Base-by-base conservation (phyloP, 768 basidiomycete genomes). In the Daedaleopsis nitida region DNA sequence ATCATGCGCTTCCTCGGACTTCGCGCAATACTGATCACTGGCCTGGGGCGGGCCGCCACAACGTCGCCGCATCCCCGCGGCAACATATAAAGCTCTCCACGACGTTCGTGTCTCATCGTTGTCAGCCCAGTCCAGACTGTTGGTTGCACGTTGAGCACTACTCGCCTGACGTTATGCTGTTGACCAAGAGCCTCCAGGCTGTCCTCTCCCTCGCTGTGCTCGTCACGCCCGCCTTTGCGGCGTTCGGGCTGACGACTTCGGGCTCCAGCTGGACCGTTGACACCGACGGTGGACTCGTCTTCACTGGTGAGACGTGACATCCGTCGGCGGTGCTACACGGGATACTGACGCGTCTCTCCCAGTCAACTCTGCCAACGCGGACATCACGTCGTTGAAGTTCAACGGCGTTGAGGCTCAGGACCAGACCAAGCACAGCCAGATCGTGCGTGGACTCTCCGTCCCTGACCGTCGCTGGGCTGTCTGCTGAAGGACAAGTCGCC, bases 361-460 rank as follows among this genome's bases (percentile, higher is more conserved):
- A 80, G 80, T 81, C 59, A 75, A 78, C 64, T 76, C 68, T 7
- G 65, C 73, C 32, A 78, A 78, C 66, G 79, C 80, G 13, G 79
- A 83, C 66, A 78, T 82, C 34, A 81, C 76, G 4, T 81, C 80
- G 1, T 58, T 83, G 24, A 63, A 71, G 34, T 83, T 75, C 70
- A 80, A 80, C 60, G 78, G 81, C 24, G 77, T 75, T 55, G 74
- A 83, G 65, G 67, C 81, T 38, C 81, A 81, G 60, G 80, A 81
- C 64, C 71, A 72, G 4, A 70, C 75, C 34, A 77, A 81, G 64
- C 78, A 76, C 62, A 78, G 79, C 37, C 81, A 82, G 47, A 74
- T 82, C 17, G 47, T 49, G 23, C 47, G 47, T 23, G 21, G 19
- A 8, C 14, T 24, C 21, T 21, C 12, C 23, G 21, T 48, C 11